A percentile compares a stretch with the other conserved stretches of the same genome.
phyloP scores from a whole-genome alignment of 148 eudicot species.

The Vaccinium corymbosum region DNA sequence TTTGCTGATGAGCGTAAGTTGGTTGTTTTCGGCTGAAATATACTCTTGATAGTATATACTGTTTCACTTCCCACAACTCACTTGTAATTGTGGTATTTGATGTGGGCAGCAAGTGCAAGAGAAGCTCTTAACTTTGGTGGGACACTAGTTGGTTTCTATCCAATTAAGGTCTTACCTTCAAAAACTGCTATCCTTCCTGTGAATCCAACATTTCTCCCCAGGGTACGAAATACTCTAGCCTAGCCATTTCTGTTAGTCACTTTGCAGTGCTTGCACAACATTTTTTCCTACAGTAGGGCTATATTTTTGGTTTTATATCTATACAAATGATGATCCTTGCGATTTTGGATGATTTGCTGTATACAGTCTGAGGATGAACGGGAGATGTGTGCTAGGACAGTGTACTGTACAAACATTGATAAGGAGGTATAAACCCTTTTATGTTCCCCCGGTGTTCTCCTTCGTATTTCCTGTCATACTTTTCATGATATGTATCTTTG shows the following conservation, averaged over 20 bases:
- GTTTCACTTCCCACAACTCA: conserved; percentile 17
- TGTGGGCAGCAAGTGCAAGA: conserved; percentile 70
- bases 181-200: conserved; percentile 99
- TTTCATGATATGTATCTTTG: not conserved
- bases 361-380: conserved; percentile 85
- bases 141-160: conserved; percentile 83
- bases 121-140: conserved; percentile 72
- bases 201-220: conserved; percentile 92
- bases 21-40: not conserved
- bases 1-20: conserved; percentile 84
- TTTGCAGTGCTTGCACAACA: not conserved
- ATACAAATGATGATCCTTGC: not conserved
- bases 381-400: conserved; percentile 95
- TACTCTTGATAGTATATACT: not conserved
- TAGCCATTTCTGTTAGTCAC: not conserved
- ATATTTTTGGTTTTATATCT: not conserved
- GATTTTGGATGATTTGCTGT: not conserved
- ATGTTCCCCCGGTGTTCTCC: not conserved
- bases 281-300: conserved; percentile 1
- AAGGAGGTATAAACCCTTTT: conserved; percentile 53
- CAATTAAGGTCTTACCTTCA: conserved; percentile 82
- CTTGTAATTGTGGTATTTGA: conserved; percentile 16
- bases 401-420: conserved; percentile 96
- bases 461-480: conserved; percentile 4
- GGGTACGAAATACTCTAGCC: conserved; percentile 40